Evolutionary conservation across 257 asterid genomes (phyloP), one percentile per base, ranked within the genome.

Genomic region (Marsdenia floribunda): DNA sequence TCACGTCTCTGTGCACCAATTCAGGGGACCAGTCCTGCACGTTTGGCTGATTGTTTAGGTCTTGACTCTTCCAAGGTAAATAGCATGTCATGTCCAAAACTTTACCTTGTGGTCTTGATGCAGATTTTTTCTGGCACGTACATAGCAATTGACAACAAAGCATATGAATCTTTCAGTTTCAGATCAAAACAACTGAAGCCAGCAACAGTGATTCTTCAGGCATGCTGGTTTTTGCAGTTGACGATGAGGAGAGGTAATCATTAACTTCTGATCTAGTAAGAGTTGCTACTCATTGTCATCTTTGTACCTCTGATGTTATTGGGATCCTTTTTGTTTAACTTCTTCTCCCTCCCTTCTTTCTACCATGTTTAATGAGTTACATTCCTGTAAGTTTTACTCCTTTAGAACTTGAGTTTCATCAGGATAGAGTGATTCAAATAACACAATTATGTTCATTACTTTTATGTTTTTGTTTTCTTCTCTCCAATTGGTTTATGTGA

Each of bases 1-100:
- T 92, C 97, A 42, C 97, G 99, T 60, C 90, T 95, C 63, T 95
- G 98, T 76, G 97, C 96, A 69, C 87, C 97, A 73, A 91, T 95
- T 87, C 91, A 95, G 86, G 99, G 99, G 70, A 95, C 99, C 71
- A 92, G 96, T 79, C 97, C 98, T 65, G 84, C 99, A 73, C 98
- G 91, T 81, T 86, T 95, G 89, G 99, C 99, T 83, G 99, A 92
- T 72, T 95, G 99, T 89, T 86, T 92, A 80, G 99, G 98, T 58
- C 96, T 95, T 53, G 99, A 95, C 78, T 85, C 98, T 60, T 92
- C 99, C 70, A 95, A 89, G 96, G 99, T 92, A 81, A 75, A 69
- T 67, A 18, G 6, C 77, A 44, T 78, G 57, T 73, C 77, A 68
- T 57, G 42, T 58, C 21, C 58, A 19, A 37, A 70, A 35, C 47